Conservation (phyloP, 352 stramenopile genomes). For the Phytophthora uliginosa region DNA sequence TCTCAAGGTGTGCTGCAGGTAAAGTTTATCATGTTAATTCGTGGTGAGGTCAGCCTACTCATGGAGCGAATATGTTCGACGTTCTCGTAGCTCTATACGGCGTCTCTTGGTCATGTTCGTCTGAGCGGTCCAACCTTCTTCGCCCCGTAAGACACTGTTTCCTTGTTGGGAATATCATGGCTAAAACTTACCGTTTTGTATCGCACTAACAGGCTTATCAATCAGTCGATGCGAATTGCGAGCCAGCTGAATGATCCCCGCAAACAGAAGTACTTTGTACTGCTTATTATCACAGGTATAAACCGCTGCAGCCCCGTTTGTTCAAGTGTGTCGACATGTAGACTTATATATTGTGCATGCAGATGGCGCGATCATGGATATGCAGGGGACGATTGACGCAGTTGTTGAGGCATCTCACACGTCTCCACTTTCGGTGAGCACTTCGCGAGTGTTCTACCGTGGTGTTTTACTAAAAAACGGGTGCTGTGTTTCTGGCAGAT, state of each 20-base stretch:
- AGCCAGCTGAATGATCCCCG: constrained; percentile 48
- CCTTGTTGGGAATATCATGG: not conserved
- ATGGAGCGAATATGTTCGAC: not conserved
- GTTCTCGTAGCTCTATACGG: constrained; percentile 53
- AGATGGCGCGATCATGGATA: constrained; percentile 92
- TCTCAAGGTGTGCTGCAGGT: constrained; percentile 82
- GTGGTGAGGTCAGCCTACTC: not conserved
- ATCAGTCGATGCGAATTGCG: constrained; percentile 63
- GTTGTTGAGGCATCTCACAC: constrained; percentile 68
- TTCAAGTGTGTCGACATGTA: not conserved
- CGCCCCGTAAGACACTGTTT: constrained; percentile 45
- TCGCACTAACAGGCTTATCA: constrained; percentile 48
- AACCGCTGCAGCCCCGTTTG: not conserved
- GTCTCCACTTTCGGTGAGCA: constrained; percentile 55
- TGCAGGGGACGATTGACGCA: constrained; percentile 70
- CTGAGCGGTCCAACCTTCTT: constrained; percentile 71
- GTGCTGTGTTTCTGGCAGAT: constrained; percentile 47
- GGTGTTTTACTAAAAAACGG: constrained; percentile 6
- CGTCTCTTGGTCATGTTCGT: constrained; percentile 60
- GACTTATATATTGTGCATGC: constrained; percentile 1
- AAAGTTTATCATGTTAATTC: not conserved
- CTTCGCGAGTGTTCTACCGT: not conserved
- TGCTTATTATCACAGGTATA: constrained; percentile 85
- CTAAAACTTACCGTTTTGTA: constrained; percentile 4
- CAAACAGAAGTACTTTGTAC: constrained; percentile 88